phyloP scores from a whole-genome alignment of 202 grass and related monocot species.

The Digitaria exilis region DNA sequence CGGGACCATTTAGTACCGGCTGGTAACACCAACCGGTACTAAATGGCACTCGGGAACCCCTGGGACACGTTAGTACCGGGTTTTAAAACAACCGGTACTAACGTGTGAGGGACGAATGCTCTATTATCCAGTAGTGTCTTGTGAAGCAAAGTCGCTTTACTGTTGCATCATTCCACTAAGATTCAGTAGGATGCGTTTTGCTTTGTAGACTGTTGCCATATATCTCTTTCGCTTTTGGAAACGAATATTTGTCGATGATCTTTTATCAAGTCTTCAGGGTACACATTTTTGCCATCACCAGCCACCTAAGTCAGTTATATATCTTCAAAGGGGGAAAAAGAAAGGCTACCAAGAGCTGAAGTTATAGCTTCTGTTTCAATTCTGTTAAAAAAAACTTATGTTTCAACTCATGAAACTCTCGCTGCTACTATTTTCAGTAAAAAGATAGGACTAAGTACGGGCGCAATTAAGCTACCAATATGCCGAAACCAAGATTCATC shows the following conservation, averaged over 20 bases:
- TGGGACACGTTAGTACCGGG: too few relatives aligned
- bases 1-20: too few relatives aligned
- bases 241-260: background rate
- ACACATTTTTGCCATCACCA: conserved; percentile 8
- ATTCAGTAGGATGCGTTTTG: conserved; percentile 4
- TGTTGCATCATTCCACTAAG: conserved; percentile 6
- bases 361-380: conserved; percentile 5
- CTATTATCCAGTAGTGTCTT: too few relatives aligned
- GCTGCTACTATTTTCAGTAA: conserved; percentile 26
- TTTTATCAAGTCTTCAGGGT: background rate
- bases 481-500: conserved; percentile 2
- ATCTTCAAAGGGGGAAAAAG: background rate
- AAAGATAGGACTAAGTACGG: background rate
- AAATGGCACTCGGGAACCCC: too few relatives aligned
- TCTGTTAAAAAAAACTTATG: too few relatives aligned
- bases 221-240: conserved; percentile 25
- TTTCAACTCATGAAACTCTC: conserved; percentile 22
- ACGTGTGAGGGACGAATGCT: too few relatives aligned
- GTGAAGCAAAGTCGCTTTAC: conserved; percentile 3
- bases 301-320: background rate
- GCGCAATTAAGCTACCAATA: conserved; percentile 12
- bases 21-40: too few relatives aligned
- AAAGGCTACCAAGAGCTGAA: background rate
- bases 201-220: conserved; percentile 4
- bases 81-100: too few relatives aligned